phyloP scores from a whole-genome alignment of 306 rosid species.

The Trifolium repens region DNA sequence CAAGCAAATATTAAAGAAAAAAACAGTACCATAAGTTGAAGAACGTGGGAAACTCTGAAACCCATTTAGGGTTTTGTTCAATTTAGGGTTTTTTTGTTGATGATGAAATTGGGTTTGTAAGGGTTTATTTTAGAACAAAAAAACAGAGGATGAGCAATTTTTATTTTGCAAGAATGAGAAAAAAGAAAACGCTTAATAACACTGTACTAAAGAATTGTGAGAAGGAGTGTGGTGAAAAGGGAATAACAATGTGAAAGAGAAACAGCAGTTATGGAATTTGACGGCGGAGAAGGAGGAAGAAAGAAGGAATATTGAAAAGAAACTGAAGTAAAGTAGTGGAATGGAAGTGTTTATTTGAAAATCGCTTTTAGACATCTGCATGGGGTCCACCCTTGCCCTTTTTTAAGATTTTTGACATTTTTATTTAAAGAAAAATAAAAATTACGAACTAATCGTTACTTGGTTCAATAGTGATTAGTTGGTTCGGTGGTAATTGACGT shows the following conservation, averaged over 20 bases:
- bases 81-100: background rate
- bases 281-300: background rate
- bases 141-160: background rate
- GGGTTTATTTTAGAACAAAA: background rate
- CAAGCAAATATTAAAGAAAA: background rate
- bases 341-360: no score
- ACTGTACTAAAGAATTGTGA: background rate
- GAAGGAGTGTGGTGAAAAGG: background rate
- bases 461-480: no score
- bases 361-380: no score
- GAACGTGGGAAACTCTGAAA: conserved; percentile 23
- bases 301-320: background rate
- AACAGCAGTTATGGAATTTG: background rate
- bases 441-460: no score
- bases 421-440: no score
- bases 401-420: no score
- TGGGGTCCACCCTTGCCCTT: no score
- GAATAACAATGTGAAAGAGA: background rate
- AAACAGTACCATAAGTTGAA: background rate
- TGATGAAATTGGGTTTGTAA: background rate
- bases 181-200: background rate
- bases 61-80: conserved; percentile 45
- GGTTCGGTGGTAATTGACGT: no score
- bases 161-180: background rate
- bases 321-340: no score